Percentiles rank a stretch among this genome's conserved stretches.
phyloP scores from a whole-genome alignment of 2,329 filamentous ascomycete species.

The Colletotrichum orchidophilum region DNA sequence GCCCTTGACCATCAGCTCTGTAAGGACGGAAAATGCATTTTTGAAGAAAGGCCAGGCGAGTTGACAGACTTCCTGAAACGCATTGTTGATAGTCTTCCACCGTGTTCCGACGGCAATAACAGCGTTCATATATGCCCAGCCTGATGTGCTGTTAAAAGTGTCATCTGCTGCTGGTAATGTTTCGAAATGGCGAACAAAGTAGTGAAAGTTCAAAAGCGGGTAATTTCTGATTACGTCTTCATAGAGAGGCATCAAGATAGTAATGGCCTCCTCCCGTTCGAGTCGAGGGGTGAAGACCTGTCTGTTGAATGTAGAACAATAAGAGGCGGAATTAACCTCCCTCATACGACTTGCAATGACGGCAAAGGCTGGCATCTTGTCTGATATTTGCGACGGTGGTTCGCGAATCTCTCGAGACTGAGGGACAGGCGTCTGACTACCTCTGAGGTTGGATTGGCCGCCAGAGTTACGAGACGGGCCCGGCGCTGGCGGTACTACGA shows the following conservation, averaged over 20 bases:
- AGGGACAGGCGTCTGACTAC: neutral
- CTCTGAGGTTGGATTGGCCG: neutral
- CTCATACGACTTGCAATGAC: constrained; percentile 15
- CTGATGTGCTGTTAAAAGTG: constrained; percentile 23
- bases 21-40: constrained; percentile 22
- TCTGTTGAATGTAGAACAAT: constrained; percentile 30
- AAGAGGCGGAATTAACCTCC: constrained; percentile 18
- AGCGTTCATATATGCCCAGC: constrained; percentile 30
- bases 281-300: constrained; percentile 26
- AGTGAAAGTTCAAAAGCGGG: constrained; percentile 26
- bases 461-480: neutral
- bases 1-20: constrained; percentile 22
- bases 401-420: neutral
- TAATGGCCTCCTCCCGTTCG: constrained; percentile 19
- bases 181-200: constrained; percentile 20
- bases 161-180: constrained; percentile 1
- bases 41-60: constrained; percentile 32
- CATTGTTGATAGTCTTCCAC: constrained; percentile 25
- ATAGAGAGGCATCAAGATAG: constrained; percentile 20
- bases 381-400: neutral
- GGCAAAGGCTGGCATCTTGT: constrained; percentile 23
- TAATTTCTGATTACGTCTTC: constrained; percentile 17
- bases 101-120: constrained; percentile 17
- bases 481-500: neutral
- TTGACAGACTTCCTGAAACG: constrained; percentile 21